phyloP scores from a whole-genome alignment of 2,329 filamentous ascomycete genomes.

The Podosphaera xanthii region DNA sequence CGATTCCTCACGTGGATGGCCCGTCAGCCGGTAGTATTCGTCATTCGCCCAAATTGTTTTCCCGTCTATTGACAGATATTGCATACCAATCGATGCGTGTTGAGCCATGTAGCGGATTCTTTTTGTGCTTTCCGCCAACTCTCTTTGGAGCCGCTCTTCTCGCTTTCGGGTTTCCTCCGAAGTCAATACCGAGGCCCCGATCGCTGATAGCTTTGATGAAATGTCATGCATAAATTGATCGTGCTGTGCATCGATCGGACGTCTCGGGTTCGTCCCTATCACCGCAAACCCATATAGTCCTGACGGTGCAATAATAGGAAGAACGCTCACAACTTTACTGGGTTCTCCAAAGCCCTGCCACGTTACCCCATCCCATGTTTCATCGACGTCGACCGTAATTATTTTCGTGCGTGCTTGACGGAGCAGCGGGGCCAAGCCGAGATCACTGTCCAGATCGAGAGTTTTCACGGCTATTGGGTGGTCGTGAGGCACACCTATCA shows the following conservation, averaged over 20 bases:
- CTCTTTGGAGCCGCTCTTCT: constrained; percentile 6
- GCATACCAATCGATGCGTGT: constrained; percentile 13
- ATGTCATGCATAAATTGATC: constrained; percentile 11
- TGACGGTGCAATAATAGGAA: constrained; percentile 7
- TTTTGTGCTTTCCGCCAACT: constrained; percentile 7
- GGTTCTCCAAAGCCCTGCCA: constrained; percentile 11
- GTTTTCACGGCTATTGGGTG: constrained; percentile 7
- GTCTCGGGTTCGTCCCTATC: constrained; percentile 11
- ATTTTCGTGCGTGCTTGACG: constrained; percentile 7
- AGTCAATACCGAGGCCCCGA: constrained; percentile 8
- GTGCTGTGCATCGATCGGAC: constrained; percentile 11
- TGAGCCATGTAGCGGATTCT: constrained; percentile 14
- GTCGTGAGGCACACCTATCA: constrained; percentile 9
- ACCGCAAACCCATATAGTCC: constrained; percentile 10
- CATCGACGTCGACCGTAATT: constrained; percentile 8
- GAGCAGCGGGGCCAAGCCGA: constrained; percentile 9
- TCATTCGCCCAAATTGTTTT: constrained; percentile 12
- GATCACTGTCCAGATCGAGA: constrained; percentile 7
- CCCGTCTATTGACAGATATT: constrained; percentile 10
- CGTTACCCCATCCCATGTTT: constrained; percentile 8
- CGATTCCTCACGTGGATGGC: constrained; percentile 5
- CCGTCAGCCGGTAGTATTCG: constrained; percentile 11
- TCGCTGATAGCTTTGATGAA: constrained; percentile 8
- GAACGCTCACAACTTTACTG: constrained; percentile 8
- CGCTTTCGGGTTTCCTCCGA: constrained; percentile 9